phyloP scores from a whole-genome alignment of 768 basidiomycete genomes.

The Cubamyces sp. region DNA sequence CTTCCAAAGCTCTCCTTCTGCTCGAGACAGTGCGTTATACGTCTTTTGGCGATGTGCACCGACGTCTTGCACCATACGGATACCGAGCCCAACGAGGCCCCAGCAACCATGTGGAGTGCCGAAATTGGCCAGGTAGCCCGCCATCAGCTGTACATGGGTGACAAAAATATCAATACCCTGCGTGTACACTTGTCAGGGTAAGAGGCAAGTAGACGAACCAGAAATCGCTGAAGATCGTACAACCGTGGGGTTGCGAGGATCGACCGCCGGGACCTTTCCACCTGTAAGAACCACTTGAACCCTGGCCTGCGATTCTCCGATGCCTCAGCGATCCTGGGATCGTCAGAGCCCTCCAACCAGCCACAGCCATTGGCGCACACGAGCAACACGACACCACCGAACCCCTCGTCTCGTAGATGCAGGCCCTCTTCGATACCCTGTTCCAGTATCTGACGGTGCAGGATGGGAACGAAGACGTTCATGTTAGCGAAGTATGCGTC shows the following conservation, averaged over 20 bases:
- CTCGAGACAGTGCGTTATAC: constrained; percentile 48
- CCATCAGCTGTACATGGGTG: constrained; percentile 13
- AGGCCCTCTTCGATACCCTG: constrained; percentile 39
- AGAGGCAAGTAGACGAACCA: constrained; percentile 1
- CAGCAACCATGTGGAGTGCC: constrained; percentile 16
- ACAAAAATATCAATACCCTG: too few species aligned
- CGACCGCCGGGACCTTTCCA: constrained; percentile 39
- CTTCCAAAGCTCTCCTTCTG: constrained; percentile 76
- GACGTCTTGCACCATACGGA: constrained; percentile 58
- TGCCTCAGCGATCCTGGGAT: constrained; percentile 42
- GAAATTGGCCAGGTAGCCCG: constrained; percentile 15
- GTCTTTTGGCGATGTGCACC: constrained; percentile 73
- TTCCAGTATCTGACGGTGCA: constrained; percentile 51
- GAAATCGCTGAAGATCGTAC: constrained; percentile 19
- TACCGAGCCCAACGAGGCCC: constrained; percentile 46
- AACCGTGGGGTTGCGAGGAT: constrained; percentile 26
- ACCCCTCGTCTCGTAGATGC: constrained; percentile 45
- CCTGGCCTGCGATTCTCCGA: constrained; percentile 38
- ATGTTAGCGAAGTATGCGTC: constrained; percentile 46
- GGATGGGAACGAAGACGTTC: constrained; percentile 42
- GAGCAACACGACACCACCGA: constrained; percentile 56
- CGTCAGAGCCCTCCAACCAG: constrained; percentile 48
- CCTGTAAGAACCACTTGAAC: constrained; percentile 49
- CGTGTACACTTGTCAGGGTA: too few species aligned
- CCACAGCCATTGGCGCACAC: constrained; percentile 56